Percentiles rank a stretch among this genome's conserved stretches.
These are phyloP conservation scores for Neurospora crassa DNA, from an alignment of 2,329 filamentous ascomycete genomes.

Conservation along the genomic window DNA sequence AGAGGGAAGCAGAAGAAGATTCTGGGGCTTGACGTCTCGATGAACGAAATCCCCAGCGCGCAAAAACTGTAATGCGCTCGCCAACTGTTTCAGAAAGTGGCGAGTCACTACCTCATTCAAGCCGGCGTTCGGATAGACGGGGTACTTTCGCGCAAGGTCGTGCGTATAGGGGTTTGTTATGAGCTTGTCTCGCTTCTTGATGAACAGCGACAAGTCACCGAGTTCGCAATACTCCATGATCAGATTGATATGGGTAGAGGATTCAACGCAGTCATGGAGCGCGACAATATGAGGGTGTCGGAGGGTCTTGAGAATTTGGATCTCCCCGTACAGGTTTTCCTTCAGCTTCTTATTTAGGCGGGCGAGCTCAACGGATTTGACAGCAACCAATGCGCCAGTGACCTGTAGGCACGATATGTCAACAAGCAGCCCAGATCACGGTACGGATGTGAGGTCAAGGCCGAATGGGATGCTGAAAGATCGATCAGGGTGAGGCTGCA, in stretches of 20 bases:
- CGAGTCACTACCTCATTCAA: constrained; percentile 93
- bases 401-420: constrained; percentile 40
- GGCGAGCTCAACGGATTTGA: constrained; percentile 89
- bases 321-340: constrained; percentile 91
- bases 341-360: constrained; percentile 94
- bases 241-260: constrained; percentile 80
- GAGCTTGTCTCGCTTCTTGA: constrained; percentile 83
- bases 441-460: constrained; percentile 6
- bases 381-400: constrained; percentile 73
- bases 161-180: constrained; percentile 69
- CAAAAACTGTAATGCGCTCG: constrained; percentile 84
- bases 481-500: constrained; percentile 1
- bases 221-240: constrained; percentile 99
- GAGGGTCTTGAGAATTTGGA: constrained; percentile 86
- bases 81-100: constrained; percentile 91
- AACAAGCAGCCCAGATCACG: not conserved
- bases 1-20: constrained; percentile 81
- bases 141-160: constrained; percentile 91
- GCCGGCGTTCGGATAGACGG: constrained; percentile 71
- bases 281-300: constrained; percentile 96
- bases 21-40: constrained; percentile 95
- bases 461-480: not conserved
- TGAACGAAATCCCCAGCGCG: constrained; percentile 81
- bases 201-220: constrained; percentile 88
- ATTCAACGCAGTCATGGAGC: constrained; percentile 88